Conservation (phyloP, 495 filamentous ascomycete genomes). For the Penicillium dipodomyicola region DNA sequence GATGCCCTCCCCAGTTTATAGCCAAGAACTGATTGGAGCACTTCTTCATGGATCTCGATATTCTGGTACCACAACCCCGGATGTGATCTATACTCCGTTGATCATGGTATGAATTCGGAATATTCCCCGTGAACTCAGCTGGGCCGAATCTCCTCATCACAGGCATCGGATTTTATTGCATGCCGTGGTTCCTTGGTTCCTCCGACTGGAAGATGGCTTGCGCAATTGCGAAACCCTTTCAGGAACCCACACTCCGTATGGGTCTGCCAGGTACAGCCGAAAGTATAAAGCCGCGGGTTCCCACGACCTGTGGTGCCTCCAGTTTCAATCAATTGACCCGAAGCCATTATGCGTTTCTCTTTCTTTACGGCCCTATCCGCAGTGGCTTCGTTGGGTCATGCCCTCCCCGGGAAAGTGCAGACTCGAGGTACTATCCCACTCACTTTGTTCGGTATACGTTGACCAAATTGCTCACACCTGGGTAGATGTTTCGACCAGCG, state of each 20-base stretch:
- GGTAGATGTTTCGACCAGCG: conserved; percentile 28
- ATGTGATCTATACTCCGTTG: conserved; percentile 1
- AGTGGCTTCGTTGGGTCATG: conserved; percentile 12
- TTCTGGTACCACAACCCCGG: neutral
- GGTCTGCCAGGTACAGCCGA: too few relatives aligned
- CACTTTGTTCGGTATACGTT: neutral
- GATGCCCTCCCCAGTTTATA: neutral
- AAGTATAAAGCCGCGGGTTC: neutral
- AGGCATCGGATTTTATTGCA: neutral
- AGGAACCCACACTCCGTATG: neutral
- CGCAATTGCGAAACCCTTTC: neutral
- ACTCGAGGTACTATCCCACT: conserved; percentile 19
- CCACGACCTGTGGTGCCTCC: neutral
- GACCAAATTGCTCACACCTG: conserved; percentile 1
- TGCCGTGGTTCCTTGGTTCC: neutral
- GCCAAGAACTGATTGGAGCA: neutral
- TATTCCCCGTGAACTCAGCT: neutral
- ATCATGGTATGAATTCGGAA: neutral
- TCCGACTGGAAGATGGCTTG: neutral
- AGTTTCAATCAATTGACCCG: neutral
- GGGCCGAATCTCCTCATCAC: neutral
- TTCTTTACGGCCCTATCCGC: conserved; percentile 15
- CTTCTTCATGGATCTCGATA: neutral
- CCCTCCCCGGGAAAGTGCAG: conserved; percentile 16
- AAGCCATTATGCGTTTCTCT: conserved; percentile 11